A percentile compares a stretch with the other conserved stretches of the same genome.
phyloP scores from a whole-genome alignment of 2,329 filamentous ascomycete genomes.

The Trichoderma cornu-damae region DNA sequence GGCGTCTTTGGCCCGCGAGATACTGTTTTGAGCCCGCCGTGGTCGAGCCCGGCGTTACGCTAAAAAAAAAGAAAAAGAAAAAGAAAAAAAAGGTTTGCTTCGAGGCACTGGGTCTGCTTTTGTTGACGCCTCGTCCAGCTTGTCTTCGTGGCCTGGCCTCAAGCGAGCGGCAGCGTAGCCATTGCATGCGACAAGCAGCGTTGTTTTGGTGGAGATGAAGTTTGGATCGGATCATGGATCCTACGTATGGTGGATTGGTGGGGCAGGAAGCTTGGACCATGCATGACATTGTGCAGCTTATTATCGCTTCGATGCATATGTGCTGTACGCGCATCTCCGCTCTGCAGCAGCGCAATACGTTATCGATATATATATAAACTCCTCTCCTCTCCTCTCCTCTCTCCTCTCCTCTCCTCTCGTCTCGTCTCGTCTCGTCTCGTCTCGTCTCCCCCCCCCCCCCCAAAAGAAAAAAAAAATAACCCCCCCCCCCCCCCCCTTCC shows the following conservation, averaged over 20 bases:
- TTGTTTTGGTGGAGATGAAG: constrained; percentile 13
- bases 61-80: no score
- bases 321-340: background rate
- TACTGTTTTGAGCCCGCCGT: background rate
- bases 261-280: constrained; percentile 19
- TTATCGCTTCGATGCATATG: constrained; percentile 1
- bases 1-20: background rate
- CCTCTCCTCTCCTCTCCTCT: no score
- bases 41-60: background rate
- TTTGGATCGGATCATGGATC: constrained; percentile 14
- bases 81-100: no score
- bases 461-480: no score
- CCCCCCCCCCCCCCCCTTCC: no score
- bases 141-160: constrained; percentile 5
- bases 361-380: no score
- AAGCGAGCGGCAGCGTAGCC: constrained; percentile 17
- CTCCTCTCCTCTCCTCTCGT: no score
- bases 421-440: no score
- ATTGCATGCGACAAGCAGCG: constrained; percentile 1
- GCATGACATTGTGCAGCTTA: constrained; percentile 9
- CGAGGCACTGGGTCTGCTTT: background rate
- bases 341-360: background rate
- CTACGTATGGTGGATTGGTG: constrained; percentile 9
- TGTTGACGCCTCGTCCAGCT: constrained; percentile 13
- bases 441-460: no score